Evolutionary conservation across 148 eudicot species (phyloP).

Genomic region (Bassia scoparia): DNA sequence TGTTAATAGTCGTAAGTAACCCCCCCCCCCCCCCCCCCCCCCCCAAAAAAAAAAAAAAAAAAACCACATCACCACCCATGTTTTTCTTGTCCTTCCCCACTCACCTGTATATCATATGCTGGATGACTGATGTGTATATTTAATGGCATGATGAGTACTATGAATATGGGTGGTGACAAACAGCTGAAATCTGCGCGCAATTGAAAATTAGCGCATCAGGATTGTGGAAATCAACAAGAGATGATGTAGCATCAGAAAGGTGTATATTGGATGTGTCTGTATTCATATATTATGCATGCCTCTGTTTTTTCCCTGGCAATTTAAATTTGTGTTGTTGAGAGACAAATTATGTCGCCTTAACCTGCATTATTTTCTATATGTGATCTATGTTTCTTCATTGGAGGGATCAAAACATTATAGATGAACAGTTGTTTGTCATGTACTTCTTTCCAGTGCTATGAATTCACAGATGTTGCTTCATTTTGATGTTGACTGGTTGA

Average conservation of each 20-base stretch:
- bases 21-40: no score
- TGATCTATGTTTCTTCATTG: not conserved
- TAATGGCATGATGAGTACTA: conserved; percentile 35
- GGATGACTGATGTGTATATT: conserved; percentile 2
- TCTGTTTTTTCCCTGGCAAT: no score
- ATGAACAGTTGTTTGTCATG: not conserved
- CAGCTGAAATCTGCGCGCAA: conserved; percentile 28
- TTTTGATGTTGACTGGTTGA: not conserved
- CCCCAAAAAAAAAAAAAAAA: no score
- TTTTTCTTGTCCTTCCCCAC: not conserved
- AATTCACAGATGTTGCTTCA: not conserved
- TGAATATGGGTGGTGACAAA: conserved; percentile 35
- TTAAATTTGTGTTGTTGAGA: not conserved
- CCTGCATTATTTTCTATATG: not conserved
- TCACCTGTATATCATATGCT: not conserved
- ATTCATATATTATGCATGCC: not conserved
- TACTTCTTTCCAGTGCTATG: not conserved
- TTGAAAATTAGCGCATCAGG: conserved; percentile 13
- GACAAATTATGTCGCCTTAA: not conserved
- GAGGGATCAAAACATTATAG: not conserved
- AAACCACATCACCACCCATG: no score
- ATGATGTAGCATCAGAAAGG: conserved; percentile 40
- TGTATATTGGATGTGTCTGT: conserved; percentile 18
- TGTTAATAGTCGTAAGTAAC: no score
- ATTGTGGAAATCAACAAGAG: conserved; percentile 29